A percentile compares a stretch with the other conserved stretches of the same genome.
These are phyloP conservation scores for Evansstolkia leycettana DNA, from an alignment of 495 filamentous ascomycete genomes.

Conservation along the genomic window DNA sequence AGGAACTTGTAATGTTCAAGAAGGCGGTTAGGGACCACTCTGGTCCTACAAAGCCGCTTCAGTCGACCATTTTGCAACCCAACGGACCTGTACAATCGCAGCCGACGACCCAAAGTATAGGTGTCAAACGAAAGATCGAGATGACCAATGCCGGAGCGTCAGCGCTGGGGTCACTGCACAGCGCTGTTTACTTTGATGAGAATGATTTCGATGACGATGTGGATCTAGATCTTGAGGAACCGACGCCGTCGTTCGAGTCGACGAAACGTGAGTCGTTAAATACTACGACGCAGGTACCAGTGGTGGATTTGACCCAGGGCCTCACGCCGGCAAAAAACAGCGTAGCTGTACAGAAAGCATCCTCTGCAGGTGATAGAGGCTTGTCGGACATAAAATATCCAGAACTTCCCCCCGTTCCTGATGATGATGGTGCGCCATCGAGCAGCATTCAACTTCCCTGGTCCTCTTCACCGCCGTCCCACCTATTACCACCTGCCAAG, in stretches of 20 bases:
- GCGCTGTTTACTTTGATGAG: slow-evolving; percentile 38
- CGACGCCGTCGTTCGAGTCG: slow-evolving; percentile 17
- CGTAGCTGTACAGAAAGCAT: neutral
- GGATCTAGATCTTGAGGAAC: slow-evolving; percentile 34
- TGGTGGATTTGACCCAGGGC: slow-evolving; percentile 14
- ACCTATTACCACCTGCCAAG: slow-evolving; percentile 32
- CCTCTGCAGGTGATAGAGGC: slow-evolving; percentile 4
- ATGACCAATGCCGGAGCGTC: slow-evolving; percentile 20
- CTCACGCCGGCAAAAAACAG: slow-evolving; percentile 4
- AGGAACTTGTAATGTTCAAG: slow-evolving; percentile 26
- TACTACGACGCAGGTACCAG: slow-evolving; percentile 8
- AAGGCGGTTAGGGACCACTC: slow-evolving; percentile 32
- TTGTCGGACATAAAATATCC: slow-evolving; percentile 26
- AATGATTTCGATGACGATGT: slow-evolving; percentile 44
- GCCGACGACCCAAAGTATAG: slow-evolving; percentile 15
- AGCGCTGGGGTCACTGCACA: slow-evolving; percentile 29
- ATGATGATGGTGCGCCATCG: slow-evolving; percentile 19
- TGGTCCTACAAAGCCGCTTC: slow-evolving; percentile 20
- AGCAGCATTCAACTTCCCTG: slow-evolving; percentile 48
- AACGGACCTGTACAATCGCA: slow-evolving; percentile 14
- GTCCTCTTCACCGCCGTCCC: slow-evolving; percentile 50
- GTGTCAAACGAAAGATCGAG: slow-evolving; percentile 34
- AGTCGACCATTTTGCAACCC: slow-evolving; percentile 19
- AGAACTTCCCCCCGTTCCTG: slow-evolving; percentile 23
- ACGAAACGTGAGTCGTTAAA: slow-evolving; percentile 6